phyloP scores from a whole-genome alignment of 352 stramenopile genomes.

The Phytophthora aleatoria region DNA sequence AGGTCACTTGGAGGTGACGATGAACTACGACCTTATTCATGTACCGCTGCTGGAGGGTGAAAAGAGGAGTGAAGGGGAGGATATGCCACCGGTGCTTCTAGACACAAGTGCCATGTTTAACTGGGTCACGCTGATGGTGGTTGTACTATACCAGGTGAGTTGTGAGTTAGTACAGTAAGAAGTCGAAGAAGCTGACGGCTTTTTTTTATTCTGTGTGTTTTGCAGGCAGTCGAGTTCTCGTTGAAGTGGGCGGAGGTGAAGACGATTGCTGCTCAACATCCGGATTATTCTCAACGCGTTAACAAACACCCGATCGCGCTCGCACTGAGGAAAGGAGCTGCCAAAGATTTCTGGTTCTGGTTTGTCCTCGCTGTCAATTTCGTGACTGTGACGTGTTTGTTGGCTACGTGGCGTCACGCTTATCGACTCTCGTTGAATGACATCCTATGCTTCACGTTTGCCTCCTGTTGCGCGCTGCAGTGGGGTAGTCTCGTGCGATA shows the following conservation, averaged over 20 bases:
- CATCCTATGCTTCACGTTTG: slow-evolving; percentile 62
- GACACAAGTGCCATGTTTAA: slow-evolving; percentile 49
- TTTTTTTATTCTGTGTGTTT: background rate
- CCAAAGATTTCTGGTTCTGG: slow-evolving; percentile 75
- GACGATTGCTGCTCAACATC: slow-evolving; percentile 15
- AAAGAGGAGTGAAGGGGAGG: slow-evolving; percentile 16
- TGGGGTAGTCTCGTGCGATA: slow-evolving; percentile 83
- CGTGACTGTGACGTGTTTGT: slow-evolving; percentile 51
- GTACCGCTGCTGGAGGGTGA: slow-evolving; percentile 26
- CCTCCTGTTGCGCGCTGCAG: slow-evolving; percentile 67
- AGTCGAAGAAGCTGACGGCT: slow-evolving; percentile 1
- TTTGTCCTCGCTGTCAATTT: slow-evolving; percentile 58
- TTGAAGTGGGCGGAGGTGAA: slow-evolving; percentile 47
- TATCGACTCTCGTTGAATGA: slow-evolving; percentile 64
- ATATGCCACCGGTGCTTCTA: slow-evolving; percentile 56
- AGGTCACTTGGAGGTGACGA: slow-evolving; percentile 67
- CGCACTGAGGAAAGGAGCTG: slow-evolving; percentile 22
- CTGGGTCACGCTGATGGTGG: slow-evolving; percentile 45
- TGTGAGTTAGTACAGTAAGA: background rate
- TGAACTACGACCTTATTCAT: slow-evolving; percentile 56
- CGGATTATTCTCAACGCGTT: background rate
- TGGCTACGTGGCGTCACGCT: slow-evolving; percentile 57
- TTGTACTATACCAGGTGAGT: slow-evolving; percentile 57
- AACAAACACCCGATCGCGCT: slow-evolving; percentile 13
- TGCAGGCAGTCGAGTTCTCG: slow-evolving; percentile 46